Evolutionary conservation across 768 basidiomycete genomes (phyloP), one percentile per base, ranked within the genome.

Genomic region (Suillus americanus): DNA sequence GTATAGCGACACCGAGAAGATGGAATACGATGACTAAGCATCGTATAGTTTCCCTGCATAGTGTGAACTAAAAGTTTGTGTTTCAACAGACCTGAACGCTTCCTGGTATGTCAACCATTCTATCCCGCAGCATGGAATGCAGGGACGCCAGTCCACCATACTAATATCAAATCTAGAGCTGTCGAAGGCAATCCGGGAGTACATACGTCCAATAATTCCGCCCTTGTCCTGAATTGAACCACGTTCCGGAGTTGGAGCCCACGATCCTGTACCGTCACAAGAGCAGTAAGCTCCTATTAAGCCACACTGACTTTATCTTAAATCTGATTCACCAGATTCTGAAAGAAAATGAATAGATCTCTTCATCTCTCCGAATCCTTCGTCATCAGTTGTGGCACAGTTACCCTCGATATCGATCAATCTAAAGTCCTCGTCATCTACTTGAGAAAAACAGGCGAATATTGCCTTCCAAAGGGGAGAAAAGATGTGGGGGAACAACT

Each of bases 391-490:
- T 46, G 45, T 46, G 45, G 45, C 45, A 46, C 45, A n/a, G n/a
- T 46, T n/a, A 46, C 45, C 45, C 20, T 46, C 45, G 45, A 46
- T n/a, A 46, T 46, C 45, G 45, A 46, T 46, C 45, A 12, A 46
- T 46, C n/a, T 46, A 46, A 46, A 46, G 45, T n/a, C n/a, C 45
- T 46, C 45, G n/a, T 46, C n/a, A 46, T 46, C 45, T 46, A 46
- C 45, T 59, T 30, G 37, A 46, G 45, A 38, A 62, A 14, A 18
- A 60, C 35, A 56, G 54, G 61, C 13, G 45, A 68, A 13, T 79
- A 74, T 68, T 68, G 86, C 6, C 81, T 89, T 14, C 85, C 89
- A 40, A 89, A 88, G 66, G 89, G 87, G 6, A 80, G 86, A 38
- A 88, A 89, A 69, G 86, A 89, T 70, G 71, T 78, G 25, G 82